A percentile compares a stretch with the other conserved stretches of the same genome.
These are phyloP conservation scores for Luvunga scandens DNA, from an alignment of 345 rosid species.

Conservation along the genomic window DNA sequence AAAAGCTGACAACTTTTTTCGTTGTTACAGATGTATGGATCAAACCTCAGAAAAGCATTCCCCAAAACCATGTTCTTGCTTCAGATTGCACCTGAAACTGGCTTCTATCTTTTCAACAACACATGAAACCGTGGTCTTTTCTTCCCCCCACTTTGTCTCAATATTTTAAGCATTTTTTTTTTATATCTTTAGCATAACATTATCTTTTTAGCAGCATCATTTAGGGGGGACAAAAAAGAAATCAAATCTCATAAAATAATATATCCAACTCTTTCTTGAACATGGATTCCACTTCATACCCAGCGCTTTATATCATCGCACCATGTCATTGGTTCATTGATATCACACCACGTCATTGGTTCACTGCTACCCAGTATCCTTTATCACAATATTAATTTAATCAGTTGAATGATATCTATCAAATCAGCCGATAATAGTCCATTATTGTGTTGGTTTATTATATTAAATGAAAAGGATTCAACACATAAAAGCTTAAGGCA, in stretches of 20 bases:
- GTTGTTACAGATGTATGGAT: not conserved
- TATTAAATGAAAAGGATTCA: not conserved
- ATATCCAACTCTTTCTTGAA: not conserved
- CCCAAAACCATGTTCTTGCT: conserved; percentile 4
- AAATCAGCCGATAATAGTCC: not conserved
- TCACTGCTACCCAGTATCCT: not conserved
- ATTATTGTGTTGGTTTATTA: not conserved
- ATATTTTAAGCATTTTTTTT: not conserved
- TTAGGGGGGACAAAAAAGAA: too few species aligned
- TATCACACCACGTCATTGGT: not conserved
- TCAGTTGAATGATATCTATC: not conserved
- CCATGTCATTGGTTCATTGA: not conserved
- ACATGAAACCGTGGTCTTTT: conserved; percentile 3
- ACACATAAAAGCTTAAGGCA: not conserved
- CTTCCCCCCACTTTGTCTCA: not conserved
- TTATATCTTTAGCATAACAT: not conserved
- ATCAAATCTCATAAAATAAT: not conserved
- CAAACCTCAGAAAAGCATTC: not conserved
- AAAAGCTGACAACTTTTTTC: not conserved
- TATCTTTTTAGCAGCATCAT: not conserved
- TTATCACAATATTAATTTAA: not conserved
- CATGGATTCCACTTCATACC: conserved; percentile 12
- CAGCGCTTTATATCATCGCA: not conserved
- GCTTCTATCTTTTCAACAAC: not conserved
- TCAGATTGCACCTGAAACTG: not conserved